Base-by-base conservation (phyloP, 192 early-diverging fungal species). In the Physocladia obscura region DNA sequence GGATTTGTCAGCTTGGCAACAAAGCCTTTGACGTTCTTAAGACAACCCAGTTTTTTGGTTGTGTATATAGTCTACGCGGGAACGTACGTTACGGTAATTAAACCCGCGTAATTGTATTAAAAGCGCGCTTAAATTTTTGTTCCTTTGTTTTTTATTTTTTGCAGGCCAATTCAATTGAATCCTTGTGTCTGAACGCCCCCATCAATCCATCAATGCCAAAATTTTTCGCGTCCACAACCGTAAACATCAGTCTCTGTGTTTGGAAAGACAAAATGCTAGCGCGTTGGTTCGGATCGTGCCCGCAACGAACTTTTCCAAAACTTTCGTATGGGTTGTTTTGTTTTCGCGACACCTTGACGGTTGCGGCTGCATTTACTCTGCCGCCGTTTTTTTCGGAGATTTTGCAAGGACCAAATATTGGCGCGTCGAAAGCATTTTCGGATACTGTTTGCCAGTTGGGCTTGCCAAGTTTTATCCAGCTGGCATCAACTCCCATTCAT, bases 351-450 rank as follows among this genome's bases (percentile, higher is more conserved):
- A 40, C 69, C 13, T 17, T 79, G 57, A 79, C 82, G 4, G 60
- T 83, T n/a, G 73, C 65, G n/a, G 79, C 79, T 6, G 65, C 72
- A 11, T 83, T 83, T 74, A 77, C 75, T 56, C 67, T 83, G 13
- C 82, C 82, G n/a, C 62, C 69, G 1, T 29, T 79, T 11, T 24
- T 83, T 19, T 56, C 74, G 22, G 34, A 19, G 11, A 6, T 21
- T 24, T 52, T 77, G 34, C 64, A 70, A 29, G 49, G 49, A 3
- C 34, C 49, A 2, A 38, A 37, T 27, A 49, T 56, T 15, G 17
- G 36, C 3, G 8, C 39, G 6, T 44, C 54, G 17, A 60, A 75
- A 39, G 38, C 73, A 13, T 22, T 52, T 21, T 70, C 70, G 2
- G 74, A 81, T 0, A 47, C 73, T 8, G 35, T 61, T 2, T 59